These are phyloP conservation scores for Neurospora sp. DNA, from an alignment of 495 filamentous ascomycete species.

Conservation along the genomic window DNA sequence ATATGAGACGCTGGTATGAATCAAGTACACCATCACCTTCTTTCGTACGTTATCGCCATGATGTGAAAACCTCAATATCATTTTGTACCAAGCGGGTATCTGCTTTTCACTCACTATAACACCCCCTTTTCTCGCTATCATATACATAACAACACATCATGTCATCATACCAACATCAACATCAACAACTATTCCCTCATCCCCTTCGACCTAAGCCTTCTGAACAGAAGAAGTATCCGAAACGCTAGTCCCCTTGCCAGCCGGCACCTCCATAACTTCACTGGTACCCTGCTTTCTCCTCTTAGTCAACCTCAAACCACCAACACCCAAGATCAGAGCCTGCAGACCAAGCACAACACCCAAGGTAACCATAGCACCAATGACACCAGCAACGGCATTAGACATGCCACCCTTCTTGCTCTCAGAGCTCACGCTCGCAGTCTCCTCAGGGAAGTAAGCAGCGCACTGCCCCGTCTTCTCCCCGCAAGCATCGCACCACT, in stretches of 20 bases:
- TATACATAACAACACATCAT: not conserved
- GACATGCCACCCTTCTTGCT: constrained; percentile 11
- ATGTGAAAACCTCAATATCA: not conserved
- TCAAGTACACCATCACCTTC: not conserved
- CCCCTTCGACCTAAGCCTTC: not conserved
- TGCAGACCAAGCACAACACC: constrained; percentile 32
- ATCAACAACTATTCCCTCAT: not conserved
- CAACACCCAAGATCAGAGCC: constrained; percentile 26
- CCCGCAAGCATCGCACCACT: constrained; percentile 66
- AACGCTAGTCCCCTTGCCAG: not conserved
- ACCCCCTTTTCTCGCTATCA: not conserved
- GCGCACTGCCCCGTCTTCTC: constrained; percentile 51
- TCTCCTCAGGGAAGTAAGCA: constrained; percentile 11
- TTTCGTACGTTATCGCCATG: not conserved
- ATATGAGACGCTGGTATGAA: not conserved
- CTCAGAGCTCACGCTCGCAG: too few relatives aligned
- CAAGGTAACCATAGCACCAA: constrained; percentile 39
- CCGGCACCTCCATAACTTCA: not conserved
- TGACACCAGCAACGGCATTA: constrained; percentile 44
- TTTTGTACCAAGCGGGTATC: not conserved
- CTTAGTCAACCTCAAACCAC: constrained; percentile 26
- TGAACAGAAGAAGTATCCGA: not conserved
- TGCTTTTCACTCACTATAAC: not conserved
- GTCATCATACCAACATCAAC: not conserved
- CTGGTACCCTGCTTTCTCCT: constrained; percentile 8